These are phyloP conservation scores for Orbilia quercus DNA, from an alignment of 2,329 filamentous ascomycete species.

Conservation along the genomic window DNA sequence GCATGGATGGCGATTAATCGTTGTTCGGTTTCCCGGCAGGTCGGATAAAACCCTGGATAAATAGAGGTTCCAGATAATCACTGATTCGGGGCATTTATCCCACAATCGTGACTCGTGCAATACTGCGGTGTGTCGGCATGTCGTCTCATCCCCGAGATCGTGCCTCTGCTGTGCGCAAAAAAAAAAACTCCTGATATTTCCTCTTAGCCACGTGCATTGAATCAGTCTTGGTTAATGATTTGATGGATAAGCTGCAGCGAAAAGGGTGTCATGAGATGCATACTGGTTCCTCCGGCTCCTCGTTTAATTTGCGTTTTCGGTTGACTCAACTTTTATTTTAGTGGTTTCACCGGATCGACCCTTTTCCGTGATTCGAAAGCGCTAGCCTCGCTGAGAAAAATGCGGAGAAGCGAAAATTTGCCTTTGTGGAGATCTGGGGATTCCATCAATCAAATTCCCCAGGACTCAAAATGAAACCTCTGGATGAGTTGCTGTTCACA, in stretches of 20 bases:
- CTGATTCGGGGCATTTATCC: background rate
- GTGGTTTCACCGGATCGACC: slow-evolving; percentile 24
- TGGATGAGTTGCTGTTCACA: no score
- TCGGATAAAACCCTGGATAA: slow-evolving; percentile 54
- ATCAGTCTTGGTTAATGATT: slow-evolving; percentile 8
- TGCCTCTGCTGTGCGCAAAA: no score
- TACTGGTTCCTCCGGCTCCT: no score
- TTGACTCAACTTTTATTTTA: no score
- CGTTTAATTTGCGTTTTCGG: no score
- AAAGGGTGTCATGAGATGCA: slow-evolving; percentile 29
- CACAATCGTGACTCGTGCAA: background rate
- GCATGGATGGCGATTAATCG: slow-evolving; percentile 13
- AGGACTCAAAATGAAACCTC: no score
- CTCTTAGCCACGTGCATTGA: slow-evolving; percentile 27
- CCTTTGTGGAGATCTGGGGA: no score
- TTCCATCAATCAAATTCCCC: no score
- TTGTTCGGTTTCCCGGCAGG: slow-evolving; percentile 23
- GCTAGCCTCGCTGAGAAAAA: no score
- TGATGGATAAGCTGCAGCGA: background rate
- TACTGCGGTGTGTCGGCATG: no score
- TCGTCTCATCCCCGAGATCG: no score
- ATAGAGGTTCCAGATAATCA: slow-evolving; percentile 12
- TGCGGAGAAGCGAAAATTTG: no score
- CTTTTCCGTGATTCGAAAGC: background rate
- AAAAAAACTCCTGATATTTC: slow-evolving; percentile 15